Percentiles rank a stretch among this genome's conserved stretches.
Evolutionary conservation across 176 grass and related monocot genomes (phyloP).

Genomic region (Leersia perrieri): DNA sequence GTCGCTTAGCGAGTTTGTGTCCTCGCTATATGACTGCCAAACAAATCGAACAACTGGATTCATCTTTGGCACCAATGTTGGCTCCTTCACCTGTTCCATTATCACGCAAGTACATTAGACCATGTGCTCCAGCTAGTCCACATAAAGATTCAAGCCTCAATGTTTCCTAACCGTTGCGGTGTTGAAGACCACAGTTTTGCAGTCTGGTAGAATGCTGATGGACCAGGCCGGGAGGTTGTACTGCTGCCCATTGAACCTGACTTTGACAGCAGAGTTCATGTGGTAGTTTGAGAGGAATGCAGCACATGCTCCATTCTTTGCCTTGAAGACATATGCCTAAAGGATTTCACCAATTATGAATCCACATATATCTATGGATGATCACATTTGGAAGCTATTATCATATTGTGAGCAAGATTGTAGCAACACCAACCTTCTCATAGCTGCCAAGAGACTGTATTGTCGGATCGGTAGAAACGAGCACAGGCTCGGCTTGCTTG

Average conservation of each 20-base stretch:
- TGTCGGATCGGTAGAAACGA: conserved; percentile 63
- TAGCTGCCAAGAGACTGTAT: conserved; percentile 58
- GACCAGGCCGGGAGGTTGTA: conserved; percentile 89
- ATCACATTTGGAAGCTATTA: not conserved
- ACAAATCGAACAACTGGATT: conserved; percentile 42
- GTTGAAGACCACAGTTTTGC: conserved; percentile 88
- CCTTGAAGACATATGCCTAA: conserved; percentile 81
- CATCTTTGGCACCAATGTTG: conserved; percentile 64
- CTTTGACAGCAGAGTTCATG: conserved; percentile 38
- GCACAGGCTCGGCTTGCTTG: conserved; percentile 62
- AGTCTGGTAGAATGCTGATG: conserved; percentile 86
- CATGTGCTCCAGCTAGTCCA: not conserved
- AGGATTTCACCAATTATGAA: not conserved
- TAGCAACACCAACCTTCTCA: conserved; percentile 55
- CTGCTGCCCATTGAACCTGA: conserved; percentile 58
- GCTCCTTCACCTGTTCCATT: conserved; percentile 60
- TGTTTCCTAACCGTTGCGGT: conserved; percentile 64
- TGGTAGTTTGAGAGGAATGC: conserved; percentile 88
- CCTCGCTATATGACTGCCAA: conserved; percentile 81
- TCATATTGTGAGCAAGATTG: not conserved
- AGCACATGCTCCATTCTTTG: conserved; percentile 59
- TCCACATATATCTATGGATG: not conserved
- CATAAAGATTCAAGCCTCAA: not conserved
- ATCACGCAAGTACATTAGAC: conserved; percentile 12
- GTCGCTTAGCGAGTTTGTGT: conserved; percentile 54